phyloP scores from a whole-genome alignment of 768 basidiomycete species.

The Mycena metata region DNA sequence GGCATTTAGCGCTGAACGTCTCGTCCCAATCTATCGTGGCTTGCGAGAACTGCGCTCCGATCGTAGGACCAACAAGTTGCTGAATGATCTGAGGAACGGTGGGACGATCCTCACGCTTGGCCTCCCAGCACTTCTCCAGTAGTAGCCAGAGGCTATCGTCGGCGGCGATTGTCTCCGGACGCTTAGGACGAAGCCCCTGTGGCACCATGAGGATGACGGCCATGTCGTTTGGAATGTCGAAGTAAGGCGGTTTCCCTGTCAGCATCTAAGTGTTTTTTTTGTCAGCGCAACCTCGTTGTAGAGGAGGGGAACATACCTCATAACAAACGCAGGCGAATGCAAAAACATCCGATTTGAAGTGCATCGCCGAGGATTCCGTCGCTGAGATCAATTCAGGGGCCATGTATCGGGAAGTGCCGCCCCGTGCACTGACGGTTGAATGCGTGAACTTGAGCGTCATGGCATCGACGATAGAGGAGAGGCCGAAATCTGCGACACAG shows the following conservation, averaged over 20 bases:
- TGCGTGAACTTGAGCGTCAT: slow-evolving; percentile 28
- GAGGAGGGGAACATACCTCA: slow-evolving; percentile 13
- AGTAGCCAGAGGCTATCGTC: slow-evolving; percentile 31
- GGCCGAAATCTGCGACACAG: slow-evolving; percentile 37
- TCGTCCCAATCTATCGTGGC: slow-evolving; percentile 29
- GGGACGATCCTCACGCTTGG: slow-evolving; percentile 16
- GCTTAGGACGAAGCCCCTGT: slow-evolving; percentile 15
- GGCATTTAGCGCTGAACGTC: slow-evolving; percentile 22
- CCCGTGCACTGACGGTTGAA: slow-evolving; percentile 24
- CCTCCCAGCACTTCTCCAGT: slow-evolving; percentile 28
- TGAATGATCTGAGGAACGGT: slow-evolving; percentile 16
- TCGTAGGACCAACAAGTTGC: slow-evolving; percentile 16
- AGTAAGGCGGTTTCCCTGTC: slow-evolving; percentile 26
- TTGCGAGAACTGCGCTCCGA: slow-evolving; percentile 18
- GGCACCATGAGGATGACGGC: slow-evolving; percentile 15
- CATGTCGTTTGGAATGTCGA: slow-evolving; percentile 10
- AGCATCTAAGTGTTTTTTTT: slow-evolving; percentile 16
- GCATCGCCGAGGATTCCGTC: background rate
- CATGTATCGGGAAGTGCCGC: slow-evolving; percentile 29
- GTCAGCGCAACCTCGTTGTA: background rate
- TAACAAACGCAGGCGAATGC: slow-evolving; percentile 35
- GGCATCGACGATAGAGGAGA: slow-evolving; percentile 30
- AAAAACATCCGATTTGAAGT: slow-evolving; percentile 30
- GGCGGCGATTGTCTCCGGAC: slow-evolving; percentile 4
- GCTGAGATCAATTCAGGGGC: slow-evolving; percentile 22